These are phyloP conservation scores for Physaria fendleri DNA, from an alignment of 345 rosid genomes.

Conservation along the genomic window DNA sequence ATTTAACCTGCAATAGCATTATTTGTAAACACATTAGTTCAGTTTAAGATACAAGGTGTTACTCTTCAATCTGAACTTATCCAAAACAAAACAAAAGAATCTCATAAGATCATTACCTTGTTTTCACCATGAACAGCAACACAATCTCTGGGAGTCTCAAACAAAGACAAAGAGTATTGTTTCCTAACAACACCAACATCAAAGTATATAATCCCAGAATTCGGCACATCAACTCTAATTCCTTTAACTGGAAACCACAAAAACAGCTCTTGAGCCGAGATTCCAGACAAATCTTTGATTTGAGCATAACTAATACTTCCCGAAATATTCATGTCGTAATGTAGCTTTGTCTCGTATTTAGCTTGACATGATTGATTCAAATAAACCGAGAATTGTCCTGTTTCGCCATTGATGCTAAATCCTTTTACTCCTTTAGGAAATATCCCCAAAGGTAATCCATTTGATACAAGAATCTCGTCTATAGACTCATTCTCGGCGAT, in stretches of 20 bases:
- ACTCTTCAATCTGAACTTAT: background rate
- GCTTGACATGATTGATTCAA: constrained; percentile 80
- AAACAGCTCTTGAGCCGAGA: constrained; percentile 73
- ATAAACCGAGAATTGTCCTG: constrained; percentile 65
- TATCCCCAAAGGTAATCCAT: constrained; percentile 76
- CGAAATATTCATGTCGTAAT: constrained; percentile 58
- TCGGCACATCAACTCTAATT: constrained; percentile 74
- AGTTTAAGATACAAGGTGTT: background rate
- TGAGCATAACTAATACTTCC: constrained; percentile 63
- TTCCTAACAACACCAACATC: constrained; percentile 78
- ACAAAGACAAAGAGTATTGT: constrained; percentile 76
- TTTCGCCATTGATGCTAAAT: constrained; percentile 37
- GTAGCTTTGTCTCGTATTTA: constrained; percentile 75
- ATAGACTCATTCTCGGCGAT: constrained; percentile 34
- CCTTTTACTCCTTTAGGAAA: constrained; percentile 67
- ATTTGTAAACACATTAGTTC: background rate
- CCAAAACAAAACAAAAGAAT: background rate
- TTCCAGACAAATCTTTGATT: constrained; percentile 60
- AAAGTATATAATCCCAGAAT: constrained; percentile 79
- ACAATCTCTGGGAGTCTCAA: constrained; percentile 81
- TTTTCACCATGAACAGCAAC: constrained; percentile 28
- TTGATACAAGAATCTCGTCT: constrained; percentile 48
- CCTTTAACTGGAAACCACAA: constrained; percentile 85
- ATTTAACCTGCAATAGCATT: constrained; percentile 11
- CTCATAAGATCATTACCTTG: background rate